phyloP scores from a whole-genome alignment of 139 green algal genomes.

The Coelastrella sp. region DNA sequence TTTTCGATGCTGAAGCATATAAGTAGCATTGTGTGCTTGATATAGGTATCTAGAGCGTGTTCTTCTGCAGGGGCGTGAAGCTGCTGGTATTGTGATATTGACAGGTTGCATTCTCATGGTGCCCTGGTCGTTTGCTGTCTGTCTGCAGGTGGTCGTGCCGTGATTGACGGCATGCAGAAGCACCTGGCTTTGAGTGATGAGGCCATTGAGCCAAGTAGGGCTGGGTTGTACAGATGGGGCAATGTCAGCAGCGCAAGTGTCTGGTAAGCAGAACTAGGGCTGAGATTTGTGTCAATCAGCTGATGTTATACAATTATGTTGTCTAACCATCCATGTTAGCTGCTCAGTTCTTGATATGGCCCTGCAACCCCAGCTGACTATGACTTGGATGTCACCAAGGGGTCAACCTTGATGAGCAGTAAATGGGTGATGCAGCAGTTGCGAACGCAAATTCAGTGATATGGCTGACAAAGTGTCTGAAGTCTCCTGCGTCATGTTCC shows the following conservation, averaged over 20 bases:
- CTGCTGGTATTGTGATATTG: background rate
- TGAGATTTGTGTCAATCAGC: background rate
- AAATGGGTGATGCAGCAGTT: no score
- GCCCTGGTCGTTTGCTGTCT: no score
- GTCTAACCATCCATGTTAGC: background rate
- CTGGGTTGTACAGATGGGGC: conserved; percentile 86
- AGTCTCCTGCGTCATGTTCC: no score
- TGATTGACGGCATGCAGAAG: conserved; percentile 97
- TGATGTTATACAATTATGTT: background rate
- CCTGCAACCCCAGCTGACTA: no score
- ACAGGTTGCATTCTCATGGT: background rate
- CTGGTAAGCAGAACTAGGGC: conserved; percentile 67
- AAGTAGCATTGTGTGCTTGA: no score
- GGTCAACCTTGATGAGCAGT: no score
- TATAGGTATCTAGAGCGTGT: no score
- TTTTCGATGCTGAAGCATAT: no score
- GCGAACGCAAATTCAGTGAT: background rate
- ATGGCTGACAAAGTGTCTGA: background rate
- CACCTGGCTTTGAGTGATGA: conserved; percentile 77
- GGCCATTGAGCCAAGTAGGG: conserved; percentile 82
- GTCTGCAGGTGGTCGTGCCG: conserved; percentile 75
- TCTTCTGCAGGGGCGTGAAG: no score
- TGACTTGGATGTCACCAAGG: no score
- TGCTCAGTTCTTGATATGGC: background rate
- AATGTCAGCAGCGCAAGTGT: conserved; percentile 88